Evolutionary conservation across 805 yeast species (phyloP), one percentile per base, ranked within the genome.

Genomic region (Metschnikowia lochheadii): DNA sequence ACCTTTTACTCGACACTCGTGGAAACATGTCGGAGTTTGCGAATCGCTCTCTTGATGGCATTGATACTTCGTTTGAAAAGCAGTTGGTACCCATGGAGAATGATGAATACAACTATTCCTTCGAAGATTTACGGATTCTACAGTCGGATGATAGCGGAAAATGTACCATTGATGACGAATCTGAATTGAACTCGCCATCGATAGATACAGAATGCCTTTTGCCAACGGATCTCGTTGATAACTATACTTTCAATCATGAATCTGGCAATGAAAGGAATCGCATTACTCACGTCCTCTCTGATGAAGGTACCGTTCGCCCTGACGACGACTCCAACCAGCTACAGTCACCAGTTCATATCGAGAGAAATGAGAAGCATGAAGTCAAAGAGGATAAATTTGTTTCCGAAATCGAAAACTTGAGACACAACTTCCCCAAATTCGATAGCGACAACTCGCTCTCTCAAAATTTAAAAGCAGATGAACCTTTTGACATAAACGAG

Each of bases 61-160:
- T 42, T 8, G 55, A 55, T 7, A n/a, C 31, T 10, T 44, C 54
- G 21, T 49, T 29, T 11, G 55, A 51, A 14, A 57, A 56, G 26
- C 59, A 51, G 40, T 35, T 52, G 36, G 43, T 55, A 4, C 52
- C 52, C 37, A 46, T 48, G 20, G 58, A 52, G 14, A 49, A 42
- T 33, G 51, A 51, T 4, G 53, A 47, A 8, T 37, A 32, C 21
- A 51, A 48, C 13, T 37, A 43, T 20, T 51, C 60, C 7, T 59
- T 48, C n/a, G 61, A 56, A 36, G 61, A 57, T 26, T 45, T 57
- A 37, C 49, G 55, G 57, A 59, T 48, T 46, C 57, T 45, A 50
- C 67, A 35, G 37, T 65, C 49, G 33, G 66, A 65, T 49, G 70
- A 66, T 41, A 63, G 69, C 17, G 60, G 61, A 8, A 52, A 60